phyloP scores from a whole-genome alignment of 768 basidiomycete genomes.

The Asterophora lycoperdoides region DNA sequence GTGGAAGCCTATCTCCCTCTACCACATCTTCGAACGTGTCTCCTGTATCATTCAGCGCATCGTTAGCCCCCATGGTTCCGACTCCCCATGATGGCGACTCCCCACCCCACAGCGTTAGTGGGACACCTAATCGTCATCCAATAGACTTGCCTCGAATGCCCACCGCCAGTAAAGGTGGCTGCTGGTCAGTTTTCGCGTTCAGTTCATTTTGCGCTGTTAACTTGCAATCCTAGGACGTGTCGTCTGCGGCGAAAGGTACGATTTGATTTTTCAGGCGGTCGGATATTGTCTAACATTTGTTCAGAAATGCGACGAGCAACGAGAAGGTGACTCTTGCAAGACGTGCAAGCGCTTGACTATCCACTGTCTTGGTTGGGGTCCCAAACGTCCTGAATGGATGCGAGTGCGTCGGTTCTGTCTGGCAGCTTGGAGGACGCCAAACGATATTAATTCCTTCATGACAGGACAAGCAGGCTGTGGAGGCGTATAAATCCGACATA shows the following conservation, averaged over 20 bases:
- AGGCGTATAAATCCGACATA: conserved; percentile 79
- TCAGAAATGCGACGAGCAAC: conserved; percentile 88
- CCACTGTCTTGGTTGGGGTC: conserved; percentile 81
- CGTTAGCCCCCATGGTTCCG: conserved; percentile 29
- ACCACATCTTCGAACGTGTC: conserved; percentile 43
- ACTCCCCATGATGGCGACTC: conserved; percentile 23
- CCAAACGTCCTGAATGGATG: conserved; percentile 88
- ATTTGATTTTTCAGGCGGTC: conserved; percentile 4
- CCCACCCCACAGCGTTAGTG: conserved; percentile 29
- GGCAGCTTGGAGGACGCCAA: conserved; percentile 1
- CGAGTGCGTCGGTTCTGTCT: conserved; percentile 40
- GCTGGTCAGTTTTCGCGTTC: conserved; percentile 54
- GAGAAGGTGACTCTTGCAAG: conserved; percentile 74
- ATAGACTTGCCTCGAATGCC: conserved; percentile 49
- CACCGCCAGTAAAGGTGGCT: conserved; percentile 67
- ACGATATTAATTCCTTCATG: conserved; percentile 1
- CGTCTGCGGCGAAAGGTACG: conserved; percentile 76
- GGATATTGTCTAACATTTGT: conserved; percentile 8
- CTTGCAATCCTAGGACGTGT: conserved; percentile 59
- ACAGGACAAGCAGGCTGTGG: conserved; percentile 80
- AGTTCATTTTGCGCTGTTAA: conserved; percentile 10
- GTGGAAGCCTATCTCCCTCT: conserved; percentile 45
- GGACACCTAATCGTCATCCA: conserved; percentile 45
- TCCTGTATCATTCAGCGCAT: conserved; percentile 37
- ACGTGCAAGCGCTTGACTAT: conserved; percentile 80